Conservation (phyloP, 768 basidiomycete species). For the Cystofilobasidium macerans region DNA sequence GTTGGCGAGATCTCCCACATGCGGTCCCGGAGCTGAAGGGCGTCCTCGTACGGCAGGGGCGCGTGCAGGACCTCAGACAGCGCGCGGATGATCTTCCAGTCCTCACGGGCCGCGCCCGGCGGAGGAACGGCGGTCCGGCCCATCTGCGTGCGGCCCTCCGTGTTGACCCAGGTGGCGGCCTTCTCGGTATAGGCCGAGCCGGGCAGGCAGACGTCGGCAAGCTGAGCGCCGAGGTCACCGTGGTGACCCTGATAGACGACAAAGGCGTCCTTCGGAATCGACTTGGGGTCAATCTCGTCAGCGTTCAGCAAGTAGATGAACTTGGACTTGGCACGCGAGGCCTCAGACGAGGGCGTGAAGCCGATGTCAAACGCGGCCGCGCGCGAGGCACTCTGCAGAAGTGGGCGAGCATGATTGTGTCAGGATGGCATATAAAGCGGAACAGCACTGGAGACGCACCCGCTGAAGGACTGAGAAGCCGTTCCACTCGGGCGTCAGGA, state of each 20-base stretch:
- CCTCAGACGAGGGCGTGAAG: constrained; percentile 73
- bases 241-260: constrained; percentile 99
- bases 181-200: constrained; percentile 91
- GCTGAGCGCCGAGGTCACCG: constrained; percentile 88
- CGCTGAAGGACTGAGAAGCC: constrained; percentile 88
- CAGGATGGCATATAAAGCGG: not conserved
- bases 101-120: constrained; percentile 90
- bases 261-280: constrained; percentile 82
- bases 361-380: constrained; percentile 90
- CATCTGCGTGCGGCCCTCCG: constrained; percentile 83
- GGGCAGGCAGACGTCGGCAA: constrained; percentile 93
- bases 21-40: constrained; percentile 69
- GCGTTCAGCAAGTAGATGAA: constrained; percentile 95
- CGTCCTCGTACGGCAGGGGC: constrained; percentile 80
- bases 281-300: constrained; percentile 77
- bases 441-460: constrained; percentile 44
- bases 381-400: constrained; percentile 66
- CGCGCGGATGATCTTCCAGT: constrained; percentile 94
- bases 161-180: constrained; percentile 85
- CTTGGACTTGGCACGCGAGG: constrained; percentile 67
- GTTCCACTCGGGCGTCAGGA: constrained; percentile 86
- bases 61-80: constrained; percentile 73
- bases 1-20: constrained; percentile 95
- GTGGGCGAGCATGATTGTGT: too few relatives aligned
- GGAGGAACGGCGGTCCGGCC: constrained; percentile 83